Evolutionary conservation across 2,329 filamentous ascomycete species (phyloP), one percentile per base, ranked within the genome.

Genomic region (Stagonosporopsis rhizophila): DNA sequence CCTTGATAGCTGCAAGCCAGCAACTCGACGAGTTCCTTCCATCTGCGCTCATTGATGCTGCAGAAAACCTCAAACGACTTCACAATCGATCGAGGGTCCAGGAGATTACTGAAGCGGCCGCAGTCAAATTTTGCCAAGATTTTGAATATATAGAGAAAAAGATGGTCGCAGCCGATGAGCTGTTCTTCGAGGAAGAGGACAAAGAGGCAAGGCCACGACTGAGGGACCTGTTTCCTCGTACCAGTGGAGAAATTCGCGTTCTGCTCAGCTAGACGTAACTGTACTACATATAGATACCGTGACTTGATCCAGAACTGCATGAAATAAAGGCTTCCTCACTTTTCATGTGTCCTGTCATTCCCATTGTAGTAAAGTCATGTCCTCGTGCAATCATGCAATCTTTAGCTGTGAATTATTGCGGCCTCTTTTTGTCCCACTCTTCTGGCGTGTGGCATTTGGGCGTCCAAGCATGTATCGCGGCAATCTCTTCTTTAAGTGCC

Each of bases 391-490:
- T 5, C 17, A 38, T 11, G 35, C 12, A 6, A 17, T 11, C 35
- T 38, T 20, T 7, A 22, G 35, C 17, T 40, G 23, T 45, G 35
- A 45, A 41, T 64, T 51, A 69, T 59, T 75, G 72, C 6, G 67
- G 71, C 60, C 84, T 82, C 77, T 89, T 85, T 76, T 85, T 87
- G 79, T 91, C 86, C 87, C 90, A 96, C 80, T 97, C 91, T 69
- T 92, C 91, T 0, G 91, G 91, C 8, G 93, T 97, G 80, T 92
- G 90, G 76, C 93, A 96, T 79, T 92, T 96, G 25, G 92, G 91
- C 52, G 91, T 96, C 93, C 93, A 97, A 35, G 93, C 93, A 80
- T 97, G 93, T 67, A 97, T 96, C 62, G 85, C 86, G 15, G 91
- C 90, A 74, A 97, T 96, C 79, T 97, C 92, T 42, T 88, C 85